Base-by-base conservation (phyloP, 441 rosid species). In the Arabidopsis hybrid region DNA sequence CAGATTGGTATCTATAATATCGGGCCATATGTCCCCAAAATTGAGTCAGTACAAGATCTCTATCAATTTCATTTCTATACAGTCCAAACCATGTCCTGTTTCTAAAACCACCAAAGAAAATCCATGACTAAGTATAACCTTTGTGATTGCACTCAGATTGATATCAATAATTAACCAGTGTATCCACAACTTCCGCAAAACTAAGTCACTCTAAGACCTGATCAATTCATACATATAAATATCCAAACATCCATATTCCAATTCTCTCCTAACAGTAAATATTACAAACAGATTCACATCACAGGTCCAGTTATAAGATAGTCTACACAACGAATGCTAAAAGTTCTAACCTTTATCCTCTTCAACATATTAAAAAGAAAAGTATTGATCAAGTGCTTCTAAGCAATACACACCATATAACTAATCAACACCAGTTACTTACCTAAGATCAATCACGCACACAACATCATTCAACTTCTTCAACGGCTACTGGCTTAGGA, bases 401-500 rank as follows among this genome's bases (percentile, higher is more conserved):
- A 18, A 14, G 46, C 14, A 17, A 12, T 47, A 36, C 13, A 34
- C 10, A 66, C 46, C 13, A 1, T 10, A 49, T 18, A 35, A 17
- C 26, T 21, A 21, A 45, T 34, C 10, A 36, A 21, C 8, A 39
- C 12, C 2, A 69, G 45, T 26, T 47, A 62, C 46, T 50, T 71
- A 81, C 84, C 82, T 63, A 4, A 14, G 29, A 38, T 26, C 71
- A 31, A 35, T 18, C 39, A 42, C 3, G 61, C 35, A 6, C 16
- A 47, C 55, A 60, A 14, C 39, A 39, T 71, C 66, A 81, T 56
- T 81, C 81, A 42, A 77, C 61, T 60, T 60, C 65, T 65, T 60
- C 65, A 29, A 60, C 74, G 17, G 73, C 58, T 65, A 71, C 81
- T 36, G 72, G 75, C 69, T 78, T 81, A 1, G 81, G 80, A 71